Conservation (phyloP, 176 grass and related monocot genomes). For the Triticum turgidum region DNA sequence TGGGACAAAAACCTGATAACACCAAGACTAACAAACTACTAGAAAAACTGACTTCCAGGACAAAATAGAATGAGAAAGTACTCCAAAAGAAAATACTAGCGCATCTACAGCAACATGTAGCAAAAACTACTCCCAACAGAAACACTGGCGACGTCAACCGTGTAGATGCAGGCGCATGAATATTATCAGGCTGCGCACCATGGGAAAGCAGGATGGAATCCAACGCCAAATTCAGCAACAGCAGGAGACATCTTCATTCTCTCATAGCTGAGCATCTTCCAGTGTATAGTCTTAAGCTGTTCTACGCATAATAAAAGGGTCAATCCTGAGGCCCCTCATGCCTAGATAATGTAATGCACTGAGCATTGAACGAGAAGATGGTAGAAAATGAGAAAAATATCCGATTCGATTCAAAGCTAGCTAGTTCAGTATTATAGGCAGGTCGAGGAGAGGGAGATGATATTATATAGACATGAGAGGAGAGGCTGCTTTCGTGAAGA, state of each 20-base stretch:
- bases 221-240: too few species aligned
- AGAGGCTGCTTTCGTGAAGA: not conserved
- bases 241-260: not conserved
- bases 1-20: too few species aligned
- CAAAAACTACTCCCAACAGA: too few species aligned
- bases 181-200: too few species aligned
- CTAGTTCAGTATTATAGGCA: not conserved
- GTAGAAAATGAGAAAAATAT: not conserved
- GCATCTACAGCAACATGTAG: too few species aligned
- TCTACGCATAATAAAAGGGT: not conserved
- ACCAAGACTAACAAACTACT: too few species aligned
- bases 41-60: too few species aligned
- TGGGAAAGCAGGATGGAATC: too few species aligned
- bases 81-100: too few species aligned
- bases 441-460: not conserved
- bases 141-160: too few species aligned
- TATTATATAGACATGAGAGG: not conserved
- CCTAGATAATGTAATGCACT: not conserved
- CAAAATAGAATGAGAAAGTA: too few species aligned
- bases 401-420: not conserved
- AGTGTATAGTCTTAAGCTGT: not conserved
- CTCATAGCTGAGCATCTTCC: not conserved
- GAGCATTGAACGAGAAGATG: not conserved
- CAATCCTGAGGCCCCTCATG: not conserved
- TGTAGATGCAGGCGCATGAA: too few species aligned